phyloP scores from a whole-genome alignment of 768 basidiomycete genomes.

The Hygrophorus pudorinus region DNA sequence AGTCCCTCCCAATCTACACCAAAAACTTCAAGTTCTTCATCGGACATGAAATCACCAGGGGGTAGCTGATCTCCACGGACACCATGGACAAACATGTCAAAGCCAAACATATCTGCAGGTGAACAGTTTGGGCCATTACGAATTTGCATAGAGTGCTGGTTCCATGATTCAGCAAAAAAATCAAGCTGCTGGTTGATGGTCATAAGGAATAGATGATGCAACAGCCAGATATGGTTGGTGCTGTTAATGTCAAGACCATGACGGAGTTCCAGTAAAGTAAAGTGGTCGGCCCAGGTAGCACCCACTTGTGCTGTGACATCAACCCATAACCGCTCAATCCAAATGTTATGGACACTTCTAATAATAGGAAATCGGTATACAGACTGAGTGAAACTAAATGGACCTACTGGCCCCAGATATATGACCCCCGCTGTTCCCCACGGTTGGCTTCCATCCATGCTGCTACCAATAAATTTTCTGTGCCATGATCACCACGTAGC shows the following conservation, averaged over 20 bases:
- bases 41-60: neutral
- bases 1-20: constrained; percentile 8
- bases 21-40: constrained; percentile 5
- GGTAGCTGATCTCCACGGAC: constrained; percentile 7
- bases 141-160: constrained; percentile 21
- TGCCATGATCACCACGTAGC: constrained; percentile 28
- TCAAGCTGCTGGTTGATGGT: constrained; percentile 17
- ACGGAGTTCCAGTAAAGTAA: constrained; percentile 19
- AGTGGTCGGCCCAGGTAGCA: constrained; percentile 22
- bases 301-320: constrained; percentile 23
- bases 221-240: constrained; percentile 25
- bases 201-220: constrained; percentile 25
- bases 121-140: constrained; percentile 13
- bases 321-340: constrained; percentile 29
- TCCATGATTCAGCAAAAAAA: constrained; percentile 24
- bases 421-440: constrained; percentile 14
- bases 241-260: constrained; percentile 20
- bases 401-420: constrained; percentile 25
- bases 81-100: constrained; percentile 20
- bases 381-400: neutral
- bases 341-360: constrained; percentile 28
- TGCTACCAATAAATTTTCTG: constrained; percentile 26
- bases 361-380: neutral
- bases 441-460: constrained; percentile 17
- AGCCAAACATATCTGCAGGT: constrained; percentile 23